Conservation (phyloP, 768 basidiomycete species). For the Cystofilobasidium macerans region DNA sequence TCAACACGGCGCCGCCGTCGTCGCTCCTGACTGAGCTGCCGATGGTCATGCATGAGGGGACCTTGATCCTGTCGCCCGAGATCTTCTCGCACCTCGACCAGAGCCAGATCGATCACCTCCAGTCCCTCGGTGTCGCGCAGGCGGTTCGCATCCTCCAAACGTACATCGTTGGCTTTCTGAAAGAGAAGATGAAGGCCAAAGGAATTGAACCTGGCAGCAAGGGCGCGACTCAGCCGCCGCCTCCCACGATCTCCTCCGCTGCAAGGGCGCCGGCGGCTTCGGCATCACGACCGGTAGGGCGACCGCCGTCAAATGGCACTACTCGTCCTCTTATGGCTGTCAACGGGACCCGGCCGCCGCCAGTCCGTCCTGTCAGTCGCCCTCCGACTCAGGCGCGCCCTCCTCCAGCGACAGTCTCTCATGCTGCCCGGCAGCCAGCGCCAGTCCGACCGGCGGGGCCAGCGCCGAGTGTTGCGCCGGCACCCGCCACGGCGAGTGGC, state of each 20-base stretch:
- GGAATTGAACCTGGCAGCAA: slow-evolving; percentile 8
- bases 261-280: neutral
- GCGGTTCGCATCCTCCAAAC: slow-evolving; percentile 70
- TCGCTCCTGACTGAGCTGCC: slow-evolving; percentile 34
- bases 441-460: no score
- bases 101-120: slow-evolving; percentile 62
- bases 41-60: slow-evolving; percentile 75
- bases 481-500: no score
- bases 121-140: slow-evolving; percentile 68
- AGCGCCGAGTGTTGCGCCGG: no score
- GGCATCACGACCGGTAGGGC: neutral
- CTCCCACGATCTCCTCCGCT: slow-evolving; percentile 1
- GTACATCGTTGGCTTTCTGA: slow-evolving; percentile 73
- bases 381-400: slow-evolving; percentile 1
- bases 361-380: slow-evolving; percentile 3
- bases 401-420: neutral
- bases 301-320: neutral
- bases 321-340: slow-evolving; percentile 4
- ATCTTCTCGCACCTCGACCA: slow-evolving; percentile 68
- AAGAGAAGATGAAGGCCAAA: slow-evolving; percentile 54
- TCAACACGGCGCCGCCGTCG: slow-evolving; percentile 23
- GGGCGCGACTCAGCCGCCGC: slow-evolving; percentile 2
- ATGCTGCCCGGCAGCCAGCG: no score
- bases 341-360: slow-evolving; percentile 2
- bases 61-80: slow-evolving; percentile 68